Evolutionary conservation across 2,329 filamentous ascomycete species (phyloP).

Genomic region (Botrytis medusae): DNA sequence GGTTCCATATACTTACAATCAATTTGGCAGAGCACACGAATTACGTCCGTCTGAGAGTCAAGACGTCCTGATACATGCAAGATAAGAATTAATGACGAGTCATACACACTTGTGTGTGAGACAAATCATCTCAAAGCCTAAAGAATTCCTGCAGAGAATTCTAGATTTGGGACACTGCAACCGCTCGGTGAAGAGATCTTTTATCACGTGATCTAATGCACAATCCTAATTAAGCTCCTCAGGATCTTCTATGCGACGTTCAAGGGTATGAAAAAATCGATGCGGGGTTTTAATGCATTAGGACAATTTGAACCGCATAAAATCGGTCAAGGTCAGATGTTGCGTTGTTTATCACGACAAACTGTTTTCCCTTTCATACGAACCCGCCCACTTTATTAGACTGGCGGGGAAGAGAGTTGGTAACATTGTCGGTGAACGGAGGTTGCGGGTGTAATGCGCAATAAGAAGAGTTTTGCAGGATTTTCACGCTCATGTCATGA

Average conservation of each 20-base stretch:
- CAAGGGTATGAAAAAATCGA: conserved; percentile 14
- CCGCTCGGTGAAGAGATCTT: background rate
- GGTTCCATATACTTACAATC: background rate
- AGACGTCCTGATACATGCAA: conserved; percentile 9
- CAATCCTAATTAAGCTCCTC: background rate
- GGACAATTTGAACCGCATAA: conserved; percentile 17
- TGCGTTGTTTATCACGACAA: conserved; percentile 18
- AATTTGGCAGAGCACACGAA: conserved; percentile 1
- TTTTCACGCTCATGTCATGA: conserved; percentile 6
- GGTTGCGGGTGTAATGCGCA: conserved; percentile 10
- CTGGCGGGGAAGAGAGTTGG: background rate
- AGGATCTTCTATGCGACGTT: background rate
- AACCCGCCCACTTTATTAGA: conserved; percentile 21
- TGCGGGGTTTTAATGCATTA: conserved; percentile 14
- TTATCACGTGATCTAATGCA: background rate
- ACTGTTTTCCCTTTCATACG: conserved; percentile 5
- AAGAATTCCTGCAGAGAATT: background rate
- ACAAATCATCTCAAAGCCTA: background rate
- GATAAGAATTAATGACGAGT: background rate
- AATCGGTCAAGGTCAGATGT: conserved; percentile 20
- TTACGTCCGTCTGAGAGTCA: background rate
- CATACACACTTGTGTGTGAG: background rate
- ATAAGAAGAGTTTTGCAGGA: conserved; percentile 1
- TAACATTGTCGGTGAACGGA: conserved; percentile 19
- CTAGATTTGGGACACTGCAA: background rate